Evolutionary conservation across 2,329 filamentous ascomycete species (phyloP).

Genomic region (Fusarium luffae): DNA sequence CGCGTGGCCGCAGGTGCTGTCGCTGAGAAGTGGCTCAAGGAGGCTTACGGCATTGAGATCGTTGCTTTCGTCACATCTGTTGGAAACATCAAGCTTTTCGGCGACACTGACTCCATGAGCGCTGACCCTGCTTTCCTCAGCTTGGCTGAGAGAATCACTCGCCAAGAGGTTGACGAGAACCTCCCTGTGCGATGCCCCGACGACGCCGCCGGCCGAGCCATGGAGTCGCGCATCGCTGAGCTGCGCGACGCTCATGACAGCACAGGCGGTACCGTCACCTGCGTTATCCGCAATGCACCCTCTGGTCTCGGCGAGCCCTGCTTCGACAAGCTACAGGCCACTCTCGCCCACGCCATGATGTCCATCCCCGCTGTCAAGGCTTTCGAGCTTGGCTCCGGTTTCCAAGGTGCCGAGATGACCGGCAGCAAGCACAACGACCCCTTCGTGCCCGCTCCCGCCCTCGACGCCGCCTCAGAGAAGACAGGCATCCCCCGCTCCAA

Average conservation of each 20-base stretch:
- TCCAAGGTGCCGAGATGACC: conserved; percentile 84
- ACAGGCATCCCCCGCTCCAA: conserved; percentile 65
- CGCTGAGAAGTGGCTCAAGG: conserved; percentile 88
- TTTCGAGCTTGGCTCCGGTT: conserved; percentile 95
- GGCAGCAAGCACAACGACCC: conserved; percentile 94
- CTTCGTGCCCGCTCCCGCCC: conserved; percentile 52
- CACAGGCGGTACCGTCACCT: conserved; percentile 95
- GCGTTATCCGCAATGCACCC: conserved; percentile 88
- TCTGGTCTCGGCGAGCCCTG: conserved; percentile 90
- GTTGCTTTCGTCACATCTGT: conserved; percentile 90
- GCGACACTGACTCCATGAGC: conserved; percentile 61
- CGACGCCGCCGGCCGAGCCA: conserved; percentile 69
- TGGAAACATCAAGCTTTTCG: conserved; percentile 63
- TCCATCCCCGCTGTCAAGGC: conserved; percentile 95
- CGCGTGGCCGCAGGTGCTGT: conserved; percentile 92
- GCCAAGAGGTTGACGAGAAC: conserved; percentile 79
- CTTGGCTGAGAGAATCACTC: conserved; percentile 67
- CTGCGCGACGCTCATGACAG: conserved; percentile 84
- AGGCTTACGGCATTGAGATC: conserved; percentile 88
- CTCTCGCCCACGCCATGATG: conserved; percentile 92
- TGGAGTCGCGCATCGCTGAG: conserved; percentile 82
- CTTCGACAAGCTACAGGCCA: conserved; percentile 96
- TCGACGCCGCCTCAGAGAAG: conserved; percentile 56
- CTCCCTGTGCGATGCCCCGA: conserved; percentile 91
- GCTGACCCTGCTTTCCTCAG: conserved; percentile 83